Evolutionary conservation across 2,329 filamentous ascomycete genomes (phyloP).

Genomic region (Xylariaceae sp.): DNA sequence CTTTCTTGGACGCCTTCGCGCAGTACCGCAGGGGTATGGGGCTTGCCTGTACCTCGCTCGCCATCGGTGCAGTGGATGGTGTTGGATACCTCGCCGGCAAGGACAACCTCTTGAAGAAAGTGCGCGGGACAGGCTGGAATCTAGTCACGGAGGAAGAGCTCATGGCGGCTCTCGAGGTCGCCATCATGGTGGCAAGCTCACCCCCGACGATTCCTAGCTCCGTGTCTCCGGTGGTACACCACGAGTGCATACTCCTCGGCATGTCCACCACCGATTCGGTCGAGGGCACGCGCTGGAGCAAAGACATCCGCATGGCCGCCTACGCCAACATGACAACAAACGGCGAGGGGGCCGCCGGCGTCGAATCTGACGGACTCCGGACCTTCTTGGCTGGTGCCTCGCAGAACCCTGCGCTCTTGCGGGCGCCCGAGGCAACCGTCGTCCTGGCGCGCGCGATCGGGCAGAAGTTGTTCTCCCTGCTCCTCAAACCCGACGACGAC

Average conservation of each 20-base stretch:
- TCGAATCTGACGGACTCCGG: not conserved
- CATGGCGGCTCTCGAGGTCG: not conserved
- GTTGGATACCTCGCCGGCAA: slow-evolving; percentile 25
- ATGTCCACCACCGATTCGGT: not conserved
- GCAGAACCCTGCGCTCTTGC: not conserved
- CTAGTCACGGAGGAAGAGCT: not conserved
- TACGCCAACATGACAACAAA: not conserved
- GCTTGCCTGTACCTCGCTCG: slow-evolving; percentile 25
- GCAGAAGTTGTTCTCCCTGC: not conserved
- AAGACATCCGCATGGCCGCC: not conserved
- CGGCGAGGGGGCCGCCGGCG: not conserved
- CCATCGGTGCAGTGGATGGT: slow-evolving; percentile 29
- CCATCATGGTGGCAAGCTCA: not conserved
- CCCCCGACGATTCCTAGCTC: not conserved
- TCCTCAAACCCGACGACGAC: not conserved
- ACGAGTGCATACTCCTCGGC: not conserved
- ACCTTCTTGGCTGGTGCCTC: not conserved
- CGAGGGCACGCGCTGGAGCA: not conserved
- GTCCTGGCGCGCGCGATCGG: not conserved
- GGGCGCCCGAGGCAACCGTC: not conserved
- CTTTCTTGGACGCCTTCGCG: slow-evolving; percentile 27
- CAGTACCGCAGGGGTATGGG: slow-evolving; percentile 22
- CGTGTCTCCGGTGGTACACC: not conserved
- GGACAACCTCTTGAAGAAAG: not conserved
- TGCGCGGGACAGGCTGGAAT: not conserved